A percentile compares a stretch with the other conserved stretches of the same genome.
phyloP scores from a whole-genome alignment of 2,329 filamentous ascomycete species.

The Helminthosporium solani region DNA sequence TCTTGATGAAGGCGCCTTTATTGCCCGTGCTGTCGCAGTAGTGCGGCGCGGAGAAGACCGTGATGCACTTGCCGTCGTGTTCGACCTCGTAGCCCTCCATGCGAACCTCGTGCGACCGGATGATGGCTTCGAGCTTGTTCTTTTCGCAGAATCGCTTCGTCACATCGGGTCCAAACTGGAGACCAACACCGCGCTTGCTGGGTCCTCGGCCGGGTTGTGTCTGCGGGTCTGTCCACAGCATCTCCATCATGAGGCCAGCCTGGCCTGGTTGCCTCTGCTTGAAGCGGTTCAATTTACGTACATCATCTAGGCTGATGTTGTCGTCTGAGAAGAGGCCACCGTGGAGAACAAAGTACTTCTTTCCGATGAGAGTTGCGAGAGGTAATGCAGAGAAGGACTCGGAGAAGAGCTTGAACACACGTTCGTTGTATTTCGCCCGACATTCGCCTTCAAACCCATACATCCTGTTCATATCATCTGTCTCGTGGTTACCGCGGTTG shows the following conservation, averaged over 20 bases:
- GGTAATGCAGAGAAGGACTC: conserved; percentile 96
- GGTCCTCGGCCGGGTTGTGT: conserved; percentile 80
- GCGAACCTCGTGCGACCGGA: conserved; percentile 94
- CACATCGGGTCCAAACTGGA: conserved; percentile 95
- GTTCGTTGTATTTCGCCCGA: conserved; percentile 96
- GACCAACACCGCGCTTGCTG: conserved; percentile 92
- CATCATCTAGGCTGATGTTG: conserved; percentile 86
- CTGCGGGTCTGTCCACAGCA: conserved; percentile 99
- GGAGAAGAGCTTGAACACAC: conserved; percentile 94
- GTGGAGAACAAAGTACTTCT: conserved; percentile 89
- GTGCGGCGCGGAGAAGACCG: conserved; percentile 96
- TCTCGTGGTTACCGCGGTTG: conserved; percentile 98
- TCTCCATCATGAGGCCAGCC: conserved; percentile 98
- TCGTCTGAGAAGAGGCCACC: conserved; percentile 96
- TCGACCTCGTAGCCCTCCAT: conserved; percentile 99
- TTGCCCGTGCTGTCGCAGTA: conserved; percentile 99
- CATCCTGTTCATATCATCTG: conserved; percentile 97
- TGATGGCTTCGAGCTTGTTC: conserved; percentile 91
- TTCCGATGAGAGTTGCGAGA: conserved; percentile 85
- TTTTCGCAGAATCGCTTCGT: conserved; percentile 96
- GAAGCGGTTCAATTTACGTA: conserved; percentile 88
- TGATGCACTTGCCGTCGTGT: conserved; percentile 93
- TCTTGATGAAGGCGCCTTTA: conserved; percentile 97
- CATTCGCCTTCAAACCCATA: conserved; percentile 99
- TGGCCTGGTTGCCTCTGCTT: conserved; percentile 91